Base-by-base conservation (phyloP, 78 protist genomes). In the slime mould (Dictyostelium discoideum) region DNA sequence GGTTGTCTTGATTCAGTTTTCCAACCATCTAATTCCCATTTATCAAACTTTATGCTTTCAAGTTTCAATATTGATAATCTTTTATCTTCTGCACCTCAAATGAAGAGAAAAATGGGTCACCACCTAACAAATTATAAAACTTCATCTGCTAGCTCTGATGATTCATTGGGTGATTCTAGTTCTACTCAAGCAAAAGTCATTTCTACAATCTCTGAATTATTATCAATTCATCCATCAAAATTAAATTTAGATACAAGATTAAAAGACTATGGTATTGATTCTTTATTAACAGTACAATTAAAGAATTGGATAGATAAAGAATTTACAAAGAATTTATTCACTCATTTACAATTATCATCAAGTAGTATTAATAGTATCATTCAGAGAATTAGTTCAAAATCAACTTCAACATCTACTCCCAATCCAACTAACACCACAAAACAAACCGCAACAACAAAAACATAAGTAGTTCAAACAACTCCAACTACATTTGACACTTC, bases 211-310 rank as follows among this genome's bases (percentile, higher is more conserved):
- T 88, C 94, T 14, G 87, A 88, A 42, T 39, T 88, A 2, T 44
- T 88, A 14, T 88, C 94, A 32, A 88, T 88, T 42, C 83, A 88
- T 24, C 94, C 87, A 26, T 80, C 94, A 60, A 88, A 88, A 26
- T 60, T 88, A 18, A 88, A 88, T 84, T 67, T 48, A 14, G 94
- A 88, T 48, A 80, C 87, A n/a, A 20, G 87, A 46, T 32, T 88
- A 11, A 88, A 88, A 84, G 94, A 88, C 10, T 88, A 80, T 65
- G 94, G 94, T 80, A 80, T 88, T 67, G 94, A 88, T 46, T 80
- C 87, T 5, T 10, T 88, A 29, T 29, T 88, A 3, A 88, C 94
- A 10, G 87, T 80, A 2, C 94, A 88, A 81, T 4, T 88, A 14
- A 88, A 88, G 87, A 88, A 80, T 18, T 88, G 82, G 81, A 78